phyloP scores from a whole-genome alignment of 371 early-diverging fungal genomes.

The Sanchytrium tribonematis region DNA sequence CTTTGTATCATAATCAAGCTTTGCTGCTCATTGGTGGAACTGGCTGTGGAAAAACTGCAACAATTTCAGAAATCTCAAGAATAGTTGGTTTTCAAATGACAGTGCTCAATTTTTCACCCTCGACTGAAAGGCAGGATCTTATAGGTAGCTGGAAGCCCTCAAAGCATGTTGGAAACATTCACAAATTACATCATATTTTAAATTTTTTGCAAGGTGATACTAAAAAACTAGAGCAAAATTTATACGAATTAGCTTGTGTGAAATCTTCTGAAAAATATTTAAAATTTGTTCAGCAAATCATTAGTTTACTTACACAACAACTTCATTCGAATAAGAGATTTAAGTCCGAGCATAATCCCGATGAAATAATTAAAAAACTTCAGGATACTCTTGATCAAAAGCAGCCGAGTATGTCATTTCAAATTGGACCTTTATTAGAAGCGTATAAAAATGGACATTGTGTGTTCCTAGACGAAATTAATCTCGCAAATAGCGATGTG shows the following conservation, averaged over 20 bases:
- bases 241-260: neutral
- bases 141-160: neutral
- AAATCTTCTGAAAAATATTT: neutral
- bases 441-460: conserved; percentile 79
- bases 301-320: neutral
- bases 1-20: neutral
- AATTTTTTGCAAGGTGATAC: neutral
- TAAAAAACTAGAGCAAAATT: neutral
- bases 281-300: neutral
- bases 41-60: neutral
- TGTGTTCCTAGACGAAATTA: conserved; percentile 97
- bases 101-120: neutral
- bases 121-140: neutral
- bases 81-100: neutral
- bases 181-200: neutral
- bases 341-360: neutral
- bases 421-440: conserved; percentile 45
- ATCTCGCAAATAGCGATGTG: conserved; percentile 81
- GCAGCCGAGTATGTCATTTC: neutral
- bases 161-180: neutral
- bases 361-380: neutral
- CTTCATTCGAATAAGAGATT: neutral
- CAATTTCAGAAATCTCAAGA: neutral
- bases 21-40: neutral
- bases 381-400: neutral